Evolutionary conservation across 495 filamentous ascomycete species (phyloP), one percentile per base, ranked within the genome.

Genomic region (Xylaria flabelliformis): DNA sequence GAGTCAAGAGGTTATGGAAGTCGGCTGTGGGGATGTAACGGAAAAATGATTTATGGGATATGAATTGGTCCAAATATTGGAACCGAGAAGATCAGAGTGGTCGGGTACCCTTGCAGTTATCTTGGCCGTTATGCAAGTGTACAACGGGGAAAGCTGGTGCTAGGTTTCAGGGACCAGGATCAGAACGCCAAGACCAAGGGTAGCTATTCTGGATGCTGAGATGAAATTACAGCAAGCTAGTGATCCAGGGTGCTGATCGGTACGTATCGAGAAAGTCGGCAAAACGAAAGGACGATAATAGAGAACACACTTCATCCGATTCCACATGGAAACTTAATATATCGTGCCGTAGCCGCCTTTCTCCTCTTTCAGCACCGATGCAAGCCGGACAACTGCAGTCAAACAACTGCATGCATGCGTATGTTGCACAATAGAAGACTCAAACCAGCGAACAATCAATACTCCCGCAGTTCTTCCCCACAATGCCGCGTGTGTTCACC

Each of bases 71-170:
- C 71, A 21, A 67, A 69, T 71, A 71, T 77, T 74, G 76, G 72
- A 67, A 73, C 72, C 74, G 72, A 74, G 72, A 73, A 74, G 75
- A 79, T 76, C 72, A 75, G 73, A 71, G 67, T 70, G 73, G 73
- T 74, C 67, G 73, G 74, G 64, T 73, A 72, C 70, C 73, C 71
- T 73, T 76, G 69, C 73, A 72, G 73, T 73, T 72, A 69, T 72
- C 69, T 74, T 73, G 73, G 76, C 74, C 74, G 71, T 77, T 73
- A 79, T 79, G 75, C 77, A 76, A 77, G 73, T 59, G 67, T 58
- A 62, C 67, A 51, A 63, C 74, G 61, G 69, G 69, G 69, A 56
- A 39, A 64, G 69, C 58, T 63, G 41, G 69, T 29, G 69, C 10
- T 12, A 42, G 39, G 39, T 42, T 42, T 10, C 58, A 64, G 46